phyloP scores from a whole-genome alignment of 176 grass and related monocot genomes.

The Cymbopogon citratus region DNA sequence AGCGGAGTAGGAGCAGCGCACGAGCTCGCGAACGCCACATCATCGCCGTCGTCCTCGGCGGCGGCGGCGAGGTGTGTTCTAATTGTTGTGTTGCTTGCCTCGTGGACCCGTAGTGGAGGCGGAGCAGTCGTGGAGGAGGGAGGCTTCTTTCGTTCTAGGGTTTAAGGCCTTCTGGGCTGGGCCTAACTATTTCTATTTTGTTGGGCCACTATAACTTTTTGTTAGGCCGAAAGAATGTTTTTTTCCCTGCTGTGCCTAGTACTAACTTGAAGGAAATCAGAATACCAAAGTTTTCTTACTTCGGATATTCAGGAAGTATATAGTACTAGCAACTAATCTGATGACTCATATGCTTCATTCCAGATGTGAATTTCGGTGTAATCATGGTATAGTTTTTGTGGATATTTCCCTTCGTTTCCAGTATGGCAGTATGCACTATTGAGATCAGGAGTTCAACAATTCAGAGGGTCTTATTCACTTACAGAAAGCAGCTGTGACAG shows the following conservation, averaged over 20 bases:
- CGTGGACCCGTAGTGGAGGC: neutral
- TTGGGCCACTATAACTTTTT: neutral
- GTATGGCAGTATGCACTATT: neutral
- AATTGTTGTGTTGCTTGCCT: neutral
- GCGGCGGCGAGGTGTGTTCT: conserved; percentile 6
- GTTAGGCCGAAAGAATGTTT: neutral
- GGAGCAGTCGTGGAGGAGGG: neutral
- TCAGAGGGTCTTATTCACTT: neutral
- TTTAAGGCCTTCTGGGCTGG: conserved; percentile 23
- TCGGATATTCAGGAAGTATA: neutral
- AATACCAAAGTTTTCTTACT: neutral
- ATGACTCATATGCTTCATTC: neutral
- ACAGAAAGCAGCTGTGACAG: neutral
- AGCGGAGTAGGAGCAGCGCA: conserved; percentile 59
- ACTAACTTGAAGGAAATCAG: neutral
- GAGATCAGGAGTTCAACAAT: neutral
- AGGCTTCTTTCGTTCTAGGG: conserved; percentile 19
- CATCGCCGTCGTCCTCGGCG: conserved; percentile 22
- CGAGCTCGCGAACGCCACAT: conserved; percentile 78
- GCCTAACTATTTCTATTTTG: neutral
- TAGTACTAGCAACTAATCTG: neutral
- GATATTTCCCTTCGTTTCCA: neutral
- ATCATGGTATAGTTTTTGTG: neutral
- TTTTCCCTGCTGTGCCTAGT: too few species aligned
- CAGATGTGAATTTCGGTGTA: neutral